Evolutionary conservation across 768 basidiomycete genomes (phyloP).

Genomic region (Termitomyces sp.): DNA sequence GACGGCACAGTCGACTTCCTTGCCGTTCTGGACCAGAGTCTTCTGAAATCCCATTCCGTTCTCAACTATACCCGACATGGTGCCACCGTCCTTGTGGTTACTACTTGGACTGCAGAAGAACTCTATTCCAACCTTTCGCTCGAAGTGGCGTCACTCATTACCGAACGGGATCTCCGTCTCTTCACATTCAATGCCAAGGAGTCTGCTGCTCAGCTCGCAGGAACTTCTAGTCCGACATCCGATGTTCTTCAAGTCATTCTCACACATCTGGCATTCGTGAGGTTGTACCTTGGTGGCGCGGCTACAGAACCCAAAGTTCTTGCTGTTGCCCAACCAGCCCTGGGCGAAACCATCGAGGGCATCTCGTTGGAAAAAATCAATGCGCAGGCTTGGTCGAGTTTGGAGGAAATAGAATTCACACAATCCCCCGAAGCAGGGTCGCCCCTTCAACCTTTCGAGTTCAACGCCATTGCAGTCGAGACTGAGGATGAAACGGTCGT

Average conservation of each 20-base stretch:
- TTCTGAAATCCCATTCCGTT: conserved; percentile 77
- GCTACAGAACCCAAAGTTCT: conserved; percentile 52
- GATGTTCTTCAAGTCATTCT: conserved; percentile 53
- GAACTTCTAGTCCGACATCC: conserved; percentile 27
- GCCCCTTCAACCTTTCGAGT: conserved; percentile 54
- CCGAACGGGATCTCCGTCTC: conserved; percentile 50
- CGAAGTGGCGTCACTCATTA: conserved; percentile 42
- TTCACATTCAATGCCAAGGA: conserved; percentile 58
- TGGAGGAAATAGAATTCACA: conserved; percentile 53
- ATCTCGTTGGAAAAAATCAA: conserved; percentile 51
- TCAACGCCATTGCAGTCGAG: conserved; percentile 74
- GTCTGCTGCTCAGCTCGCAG: conserved; percentile 42
- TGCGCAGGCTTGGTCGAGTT: conserved; percentile 59
- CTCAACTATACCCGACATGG: conserved; percentile 62
- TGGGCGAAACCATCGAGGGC: conserved; percentile 44
- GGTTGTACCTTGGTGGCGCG: conserved; percentile 73
- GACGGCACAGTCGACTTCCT: conserved; percentile 62
- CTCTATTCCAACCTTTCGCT: conserved; percentile 63
- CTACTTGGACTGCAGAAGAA: conserved; percentile 76
- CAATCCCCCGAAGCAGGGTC: conserved; percentile 17
- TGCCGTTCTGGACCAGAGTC: conserved; percentile 68
- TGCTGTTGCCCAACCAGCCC: conserved; percentile 44
- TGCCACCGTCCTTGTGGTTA: conserved; percentile 70
- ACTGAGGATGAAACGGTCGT: conserved; percentile 52
- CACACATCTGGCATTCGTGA: conserved; percentile 77